Percentiles rank a stretch among this genome's conserved stretches.
These are phyloP conservation scores for Malus sieversii DNA, from an alignment of 306 rosid species.

Conservation along the genomic window DNA sequence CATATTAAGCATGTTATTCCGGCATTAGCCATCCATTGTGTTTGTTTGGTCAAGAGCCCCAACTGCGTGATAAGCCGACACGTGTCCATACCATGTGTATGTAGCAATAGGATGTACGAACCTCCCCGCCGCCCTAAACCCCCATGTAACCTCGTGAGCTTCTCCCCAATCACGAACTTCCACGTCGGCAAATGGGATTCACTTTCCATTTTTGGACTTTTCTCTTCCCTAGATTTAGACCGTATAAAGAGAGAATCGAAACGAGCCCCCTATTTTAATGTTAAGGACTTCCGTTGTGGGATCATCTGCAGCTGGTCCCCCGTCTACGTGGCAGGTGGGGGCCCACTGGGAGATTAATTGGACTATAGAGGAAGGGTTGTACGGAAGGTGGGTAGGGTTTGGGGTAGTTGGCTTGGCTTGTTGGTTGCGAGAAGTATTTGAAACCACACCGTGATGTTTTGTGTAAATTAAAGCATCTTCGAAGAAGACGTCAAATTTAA, in stretches of 20 bases:
- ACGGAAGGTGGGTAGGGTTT: conserved; percentile 10
- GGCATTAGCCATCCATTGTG: not conserved
- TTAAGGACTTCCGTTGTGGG: not conserved
- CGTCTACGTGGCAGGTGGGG: conserved; percentile 8
- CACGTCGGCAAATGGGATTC: conserved; percentile 18
- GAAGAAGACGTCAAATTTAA: too few species aligned
- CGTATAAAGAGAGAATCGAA: not conserved
- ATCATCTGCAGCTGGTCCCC: conserved; percentile 12
- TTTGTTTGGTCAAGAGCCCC: conserved; percentile 5
- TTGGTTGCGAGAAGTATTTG: not conserved
- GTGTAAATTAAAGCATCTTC: too few species aligned
- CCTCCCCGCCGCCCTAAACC: conserved; percentile 22
- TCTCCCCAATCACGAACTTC: not conserved
- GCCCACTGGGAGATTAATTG: not conserved
- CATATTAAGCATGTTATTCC: not conserved
- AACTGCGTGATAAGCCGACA: conserved; percentile 41
- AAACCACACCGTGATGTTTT: too few species aligned
- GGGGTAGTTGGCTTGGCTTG: not conserved
- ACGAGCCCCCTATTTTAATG: not conserved
- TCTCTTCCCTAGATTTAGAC: not conserved
- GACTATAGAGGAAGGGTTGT: not conserved
- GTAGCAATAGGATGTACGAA: not conserved
- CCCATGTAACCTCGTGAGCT: not conserved
- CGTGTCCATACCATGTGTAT: not conserved
- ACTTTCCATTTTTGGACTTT: conserved; percentile 10